phyloP scores from a whole-genome alignment of 139 green algal genomes.

The Chlorella sp. region DNA sequence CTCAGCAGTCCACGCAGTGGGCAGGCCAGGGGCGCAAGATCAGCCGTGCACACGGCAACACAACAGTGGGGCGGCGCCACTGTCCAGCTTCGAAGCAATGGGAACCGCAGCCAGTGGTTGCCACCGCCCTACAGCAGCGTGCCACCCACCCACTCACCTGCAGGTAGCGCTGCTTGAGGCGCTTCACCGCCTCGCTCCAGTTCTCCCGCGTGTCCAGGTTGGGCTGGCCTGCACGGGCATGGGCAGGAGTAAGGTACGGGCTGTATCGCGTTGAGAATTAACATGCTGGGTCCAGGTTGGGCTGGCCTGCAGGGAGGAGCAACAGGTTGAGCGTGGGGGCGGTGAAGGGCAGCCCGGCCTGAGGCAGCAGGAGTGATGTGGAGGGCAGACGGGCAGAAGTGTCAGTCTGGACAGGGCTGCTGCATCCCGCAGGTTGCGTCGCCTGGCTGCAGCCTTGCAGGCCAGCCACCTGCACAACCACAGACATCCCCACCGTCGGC shows the following conservation, averaged over 20 bases:
- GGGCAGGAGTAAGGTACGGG: too few relatives aligned
- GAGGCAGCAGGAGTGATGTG: too few relatives aligned
- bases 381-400: too few relatives aligned
- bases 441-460: background rate
- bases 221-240: conserved; percentile 39
- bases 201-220: conserved; percentile 51
- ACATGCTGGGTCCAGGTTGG: conserved; percentile 41
- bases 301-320: conserved; percentile 15
- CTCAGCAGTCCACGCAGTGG: too few relatives aligned
- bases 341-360: too few relatives aligned
- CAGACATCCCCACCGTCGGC: too few relatives aligned
- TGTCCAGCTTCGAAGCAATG: too few relatives aligned
- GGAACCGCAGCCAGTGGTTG: too few relatives aligned
- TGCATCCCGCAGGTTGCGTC: background rate
- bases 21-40: too few relatives aligned
- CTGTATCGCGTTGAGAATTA: too few relatives aligned
- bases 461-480: background rate
- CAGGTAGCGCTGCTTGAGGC: conserved; percentile 82
- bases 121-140: background rate
- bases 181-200: conserved; percentile 72
- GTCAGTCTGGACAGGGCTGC: background rate
- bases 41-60: too few relatives aligned
- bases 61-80: too few relatives aligned
- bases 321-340: background rate
- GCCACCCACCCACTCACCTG: conserved; percentile 24